Evolutionary conservation across 2,329 filamentous ascomycete species (phyloP).

Genomic region (Microcyclosporella mali): DNA sequence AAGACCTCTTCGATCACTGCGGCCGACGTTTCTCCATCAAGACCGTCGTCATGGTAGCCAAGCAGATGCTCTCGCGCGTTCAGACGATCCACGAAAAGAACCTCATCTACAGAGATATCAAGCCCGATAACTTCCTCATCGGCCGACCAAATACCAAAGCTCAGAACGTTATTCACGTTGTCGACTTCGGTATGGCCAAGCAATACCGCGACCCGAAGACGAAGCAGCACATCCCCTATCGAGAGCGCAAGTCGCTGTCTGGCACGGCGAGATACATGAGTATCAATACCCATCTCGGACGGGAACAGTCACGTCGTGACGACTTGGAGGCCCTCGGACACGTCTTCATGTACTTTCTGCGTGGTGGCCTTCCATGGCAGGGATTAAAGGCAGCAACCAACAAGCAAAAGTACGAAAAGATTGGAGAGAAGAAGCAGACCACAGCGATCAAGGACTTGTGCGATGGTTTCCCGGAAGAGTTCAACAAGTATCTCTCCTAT

Average conservation of each 20-base stretch:
- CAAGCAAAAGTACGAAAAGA: slow-evolving; percentile 92
- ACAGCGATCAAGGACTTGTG: slow-evolving; percentile 95
- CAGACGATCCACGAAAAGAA: slow-evolving; percentile 98
- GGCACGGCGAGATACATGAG: slow-evolving; percentile 98
- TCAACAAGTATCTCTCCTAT: slow-evolving; percentile 95
- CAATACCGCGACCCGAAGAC: slow-evolving; percentile 98
- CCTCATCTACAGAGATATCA: slow-evolving; percentile 97
- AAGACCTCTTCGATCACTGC: slow-evolving; percentile 97
- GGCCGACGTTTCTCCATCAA: slow-evolving; percentile 92
- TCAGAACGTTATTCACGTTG: slow-evolving; percentile 97
- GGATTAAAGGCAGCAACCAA: slow-evolving; percentile 40
- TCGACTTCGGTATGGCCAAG: slow-evolving; percentile 99
- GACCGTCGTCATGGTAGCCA: slow-evolving; percentile 98
- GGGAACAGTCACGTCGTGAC: slow-evolving; percentile 92
- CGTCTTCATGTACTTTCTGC: slow-evolving; percentile 64
- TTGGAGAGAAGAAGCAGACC: slow-evolving; percentile 99
- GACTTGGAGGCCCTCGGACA: slow-evolving; percentile 80
- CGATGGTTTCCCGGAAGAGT: slow-evolving; percentile 94
- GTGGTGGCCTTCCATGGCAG: slow-evolving; percentile 62
- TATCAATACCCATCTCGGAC: slow-evolving; percentile 96
- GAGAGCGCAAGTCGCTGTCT: slow-evolving; percentile 92
- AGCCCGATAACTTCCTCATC: slow-evolving; percentile 98
- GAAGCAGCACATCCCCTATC: slow-evolving; percentile 96
- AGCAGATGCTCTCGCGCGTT: slow-evolving; percentile 96
- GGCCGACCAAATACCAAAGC: slow-evolving; percentile 85